These are phyloP conservation scores for Chlamydomonas applanata DNA, from an alignment of 139 green algal genomes.

Conservation along the genomic window DNA sequence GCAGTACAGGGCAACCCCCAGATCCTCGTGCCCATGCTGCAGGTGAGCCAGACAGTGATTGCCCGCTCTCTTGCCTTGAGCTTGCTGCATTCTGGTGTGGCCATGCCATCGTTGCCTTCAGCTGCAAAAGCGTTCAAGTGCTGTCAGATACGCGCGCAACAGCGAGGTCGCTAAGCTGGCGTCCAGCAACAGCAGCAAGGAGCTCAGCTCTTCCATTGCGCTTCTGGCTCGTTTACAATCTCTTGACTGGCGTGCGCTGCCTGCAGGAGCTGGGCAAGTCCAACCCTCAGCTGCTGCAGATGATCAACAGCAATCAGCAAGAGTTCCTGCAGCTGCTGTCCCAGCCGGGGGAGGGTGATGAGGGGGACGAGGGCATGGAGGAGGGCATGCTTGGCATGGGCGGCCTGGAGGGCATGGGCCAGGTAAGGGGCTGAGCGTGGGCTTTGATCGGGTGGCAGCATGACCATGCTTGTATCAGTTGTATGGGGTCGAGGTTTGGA, in stretches of 20 bases:
- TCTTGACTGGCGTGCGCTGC: neutral
- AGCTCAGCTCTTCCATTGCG: neutral
- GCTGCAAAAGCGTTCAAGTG: too few relatives aligned
- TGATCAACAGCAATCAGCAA: constrained; percentile 79
- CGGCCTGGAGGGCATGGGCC: constrained; percentile 14
- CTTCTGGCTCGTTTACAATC: too few relatives aligned
- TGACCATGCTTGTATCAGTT: too few relatives aligned
- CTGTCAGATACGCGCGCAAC: too few relatives aligned
- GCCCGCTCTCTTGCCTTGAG: too few relatives aligned
- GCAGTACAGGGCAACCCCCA: constrained; percentile 88
- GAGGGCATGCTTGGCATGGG: constrained; percentile 34
- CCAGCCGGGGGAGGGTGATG: constrained; percentile 26
- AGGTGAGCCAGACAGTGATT: too few relatives aligned
- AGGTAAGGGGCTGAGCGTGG: constrained; percentile 22
- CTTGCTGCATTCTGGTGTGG: too few relatives aligned
- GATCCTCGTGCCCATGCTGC: constrained; percentile 95
- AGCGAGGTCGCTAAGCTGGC: too few relatives aligned
- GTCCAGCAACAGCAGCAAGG: neutral
- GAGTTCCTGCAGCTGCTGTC: constrained; percentile 90
- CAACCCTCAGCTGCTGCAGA: constrained; percentile 85
- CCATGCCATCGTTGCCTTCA: too few relatives aligned
- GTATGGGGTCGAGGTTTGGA: too few relatives aligned
- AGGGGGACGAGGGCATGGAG: constrained; percentile 17
- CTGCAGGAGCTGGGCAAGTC: constrained; percentile 87
- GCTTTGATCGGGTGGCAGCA: too few relatives aligned